Conservation (phyloP, 2,329 filamentous ascomycete genomes). For the Fusarium sp. region DNA sequence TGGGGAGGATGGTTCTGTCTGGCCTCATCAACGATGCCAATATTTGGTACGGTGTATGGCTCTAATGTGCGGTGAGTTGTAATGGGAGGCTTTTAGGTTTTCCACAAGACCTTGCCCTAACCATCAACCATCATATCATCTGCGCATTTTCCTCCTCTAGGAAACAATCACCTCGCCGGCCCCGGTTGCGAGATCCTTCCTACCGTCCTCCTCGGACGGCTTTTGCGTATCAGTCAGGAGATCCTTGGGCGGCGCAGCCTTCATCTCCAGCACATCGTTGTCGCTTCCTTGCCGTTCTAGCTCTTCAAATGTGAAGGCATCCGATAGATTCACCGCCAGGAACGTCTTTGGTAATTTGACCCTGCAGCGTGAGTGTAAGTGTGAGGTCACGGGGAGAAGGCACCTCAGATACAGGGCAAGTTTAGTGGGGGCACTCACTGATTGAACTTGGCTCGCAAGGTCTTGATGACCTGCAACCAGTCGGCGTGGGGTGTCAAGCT, state of each 20-base stretch:
- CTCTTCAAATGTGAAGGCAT: slow-evolving; percentile 70
- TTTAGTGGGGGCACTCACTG: slow-evolving; percentile 68
- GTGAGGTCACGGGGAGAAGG: slow-evolving; percentile 19
- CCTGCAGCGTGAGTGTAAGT: slow-evolving; percentile 50
- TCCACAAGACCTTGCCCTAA: slow-evolving; percentile 7
- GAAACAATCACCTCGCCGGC: slow-evolving; percentile 38
- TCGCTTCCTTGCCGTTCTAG: slow-evolving; percentile 63
- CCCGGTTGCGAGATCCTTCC: slow-evolving; percentile 30
- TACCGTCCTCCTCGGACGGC: slow-evolving; percentile 12
- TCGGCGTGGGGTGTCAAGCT: slow-evolving; percentile 91
- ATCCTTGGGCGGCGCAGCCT: slow-evolving; percentile 47
- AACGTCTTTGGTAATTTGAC: slow-evolving; percentile 75
- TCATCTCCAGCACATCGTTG: slow-evolving; percentile 61
- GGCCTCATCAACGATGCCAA: background rate
- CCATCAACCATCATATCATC: slow-evolving; percentile 17
- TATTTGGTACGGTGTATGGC: background rate
- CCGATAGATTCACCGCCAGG: slow-evolving; percentile 71
- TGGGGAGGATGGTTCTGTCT: background rate
- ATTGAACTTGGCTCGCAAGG: slow-evolving; percentile 92
- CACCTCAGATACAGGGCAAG: background rate
- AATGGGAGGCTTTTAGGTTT: background rate
- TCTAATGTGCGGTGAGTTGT: background rate
- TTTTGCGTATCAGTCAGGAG: slow-evolving; percentile 33
- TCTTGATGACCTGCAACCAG: slow-evolving; percentile 98
- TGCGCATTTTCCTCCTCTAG: slow-evolving; percentile 20